Conservation (phyloP, 106 monocot genomes). For the Narthecium ossifragum region DNA sequence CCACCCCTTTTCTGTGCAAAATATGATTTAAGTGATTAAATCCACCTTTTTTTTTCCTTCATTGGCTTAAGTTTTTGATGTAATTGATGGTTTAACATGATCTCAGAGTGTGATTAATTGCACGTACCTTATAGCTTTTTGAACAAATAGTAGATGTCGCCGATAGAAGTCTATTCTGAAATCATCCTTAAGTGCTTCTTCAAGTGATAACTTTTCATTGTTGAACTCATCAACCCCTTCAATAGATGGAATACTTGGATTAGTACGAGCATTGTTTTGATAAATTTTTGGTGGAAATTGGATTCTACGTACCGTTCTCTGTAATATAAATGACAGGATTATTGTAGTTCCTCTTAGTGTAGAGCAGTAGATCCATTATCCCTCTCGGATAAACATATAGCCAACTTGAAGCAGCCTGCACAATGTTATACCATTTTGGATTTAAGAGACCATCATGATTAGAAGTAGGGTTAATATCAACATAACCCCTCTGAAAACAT, state of each 20-base stretch:
- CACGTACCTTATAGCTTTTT: conserved; percentile 27
- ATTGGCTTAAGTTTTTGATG: too few relatives aligned
- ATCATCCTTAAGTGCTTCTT: conserved; percentile 24
- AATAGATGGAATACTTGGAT: too few relatives aligned
- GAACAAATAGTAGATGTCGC: conserved; percentile 17
- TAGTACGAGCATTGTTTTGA: too few relatives aligned
- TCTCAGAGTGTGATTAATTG: neutral
- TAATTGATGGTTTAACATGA: too few relatives aligned
- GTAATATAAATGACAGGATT: conserved; percentile 74
- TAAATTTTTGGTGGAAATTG: neutral
- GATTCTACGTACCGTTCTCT: conserved; percentile 57
- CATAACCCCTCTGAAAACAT: too few relatives aligned
- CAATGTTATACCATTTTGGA: too few relatives aligned
- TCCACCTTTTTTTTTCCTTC: too few relatives aligned
- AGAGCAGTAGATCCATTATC: conserved; percentile 52
- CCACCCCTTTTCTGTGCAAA: conserved; percentile 29
- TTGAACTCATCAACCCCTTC: conserved; percentile 26
- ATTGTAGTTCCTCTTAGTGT: conserved; percentile 50
- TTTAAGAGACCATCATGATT: too few relatives aligned
- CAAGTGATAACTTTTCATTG: conserved; percentile 20
- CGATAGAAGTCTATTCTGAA: conserved; percentile 19
- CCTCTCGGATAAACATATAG: conserved; percentile 60
- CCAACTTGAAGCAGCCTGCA: conserved; percentile 66
- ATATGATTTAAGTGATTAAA: too few relatives aligned
- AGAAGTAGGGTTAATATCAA: too few relatives aligned